Percentiles rank a stretch among this genome's conserved stretches.
Conservation (phyloP, 306 rosid genomes). For the Abrus pulchellus region DNA sequence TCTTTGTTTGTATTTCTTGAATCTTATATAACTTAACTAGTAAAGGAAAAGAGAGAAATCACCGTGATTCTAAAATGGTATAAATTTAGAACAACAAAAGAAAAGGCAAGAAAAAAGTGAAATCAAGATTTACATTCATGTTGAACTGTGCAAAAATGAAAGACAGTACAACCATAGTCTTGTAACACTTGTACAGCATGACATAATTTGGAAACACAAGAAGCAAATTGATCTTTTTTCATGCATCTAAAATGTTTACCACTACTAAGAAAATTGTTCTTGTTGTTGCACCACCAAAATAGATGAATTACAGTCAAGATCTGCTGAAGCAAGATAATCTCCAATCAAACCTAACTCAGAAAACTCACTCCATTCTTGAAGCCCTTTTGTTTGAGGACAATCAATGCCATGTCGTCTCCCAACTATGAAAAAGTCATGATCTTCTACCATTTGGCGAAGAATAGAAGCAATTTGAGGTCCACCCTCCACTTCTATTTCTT, state of each 20-base stretch:
- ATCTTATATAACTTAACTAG: too few relatives aligned
- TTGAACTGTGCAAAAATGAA: not conserved
- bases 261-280: not conserved
- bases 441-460: slow-evolving; percentile 43
- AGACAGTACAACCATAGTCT: not conserved
- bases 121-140: not conserved
- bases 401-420: slow-evolving; percentile 58
- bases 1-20: too few relatives aligned
- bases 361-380: slow-evolving; percentile 70
- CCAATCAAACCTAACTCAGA: slow-evolving; percentile 68
- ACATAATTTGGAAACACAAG: not conserved
- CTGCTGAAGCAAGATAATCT: slow-evolving; percentile 71
- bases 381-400: slow-evolving; percentile 55
- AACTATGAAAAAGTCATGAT: slow-evolving; percentile 61
- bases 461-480: slow-evolving; percentile 45
- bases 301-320: slow-evolving; percentile 52
- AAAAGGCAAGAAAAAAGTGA: too few relatives aligned
- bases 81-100: too few relatives aligned
- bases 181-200: not conserved
- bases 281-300: slow-evolving; percentile 62
- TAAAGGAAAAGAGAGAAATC: too few relatives aligned
- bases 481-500: slow-evolving; percentile 31
- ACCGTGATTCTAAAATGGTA: too few relatives aligned
- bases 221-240: not conserved
- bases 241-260: not conserved